Base-by-base conservation (phyloP, 495 filamentous ascomycete species). In the Usnea hakonensis region DNA sequence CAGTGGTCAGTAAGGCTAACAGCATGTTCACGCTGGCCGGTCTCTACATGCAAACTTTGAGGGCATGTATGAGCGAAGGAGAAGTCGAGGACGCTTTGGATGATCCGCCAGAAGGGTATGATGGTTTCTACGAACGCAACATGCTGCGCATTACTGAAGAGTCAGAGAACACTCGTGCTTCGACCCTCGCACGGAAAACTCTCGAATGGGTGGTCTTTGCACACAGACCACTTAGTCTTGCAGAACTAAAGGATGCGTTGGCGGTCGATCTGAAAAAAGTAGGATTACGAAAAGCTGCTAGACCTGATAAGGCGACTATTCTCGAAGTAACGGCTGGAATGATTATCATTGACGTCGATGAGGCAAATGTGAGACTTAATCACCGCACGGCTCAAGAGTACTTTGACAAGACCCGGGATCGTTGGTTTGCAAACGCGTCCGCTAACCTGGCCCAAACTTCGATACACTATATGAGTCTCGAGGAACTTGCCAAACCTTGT, bases 11-110 rank as follows among this genome's bases (percentile, higher is more conserved):
- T 4, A 68, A 67, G 26, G 63, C 65, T 2, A 43, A 67, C 13
- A 63, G 66, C n/a, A 70, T 57, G 44, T 73, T 72, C 55, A 43
- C 67, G 23, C 48, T 70, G 30, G 71, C 70, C 6, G 66, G 64
- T 26, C 61, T 69, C 33, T 70, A 69, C 56, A 54, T 67, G 32
- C 52, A 60, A 38, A 55, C 66, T 2, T 50, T 73, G 26, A 61
- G 57, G 13, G 50, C 50, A 48, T 44, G 41, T 58, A 35, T 36
- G 19, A 68, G 30, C 6, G 37, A 41, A 37, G 60, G 36, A 36
- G 65, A 70, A 19, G 63, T 73, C 33, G 54, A 58, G 2, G 23
- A 40, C 7, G 59, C 67, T 1, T 30, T 71, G 37, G 52, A 65
- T n/a, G 52, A 60, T 28, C 53, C 67, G 14, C 59, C 69, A 1